A percentile compares a stretch with the other conserved stretches of the same genome.
These are phyloP conservation scores for Boletus bicolor DNA, from an alignment of 768 basidiomycete species.

Conservation along the genomic window DNA sequence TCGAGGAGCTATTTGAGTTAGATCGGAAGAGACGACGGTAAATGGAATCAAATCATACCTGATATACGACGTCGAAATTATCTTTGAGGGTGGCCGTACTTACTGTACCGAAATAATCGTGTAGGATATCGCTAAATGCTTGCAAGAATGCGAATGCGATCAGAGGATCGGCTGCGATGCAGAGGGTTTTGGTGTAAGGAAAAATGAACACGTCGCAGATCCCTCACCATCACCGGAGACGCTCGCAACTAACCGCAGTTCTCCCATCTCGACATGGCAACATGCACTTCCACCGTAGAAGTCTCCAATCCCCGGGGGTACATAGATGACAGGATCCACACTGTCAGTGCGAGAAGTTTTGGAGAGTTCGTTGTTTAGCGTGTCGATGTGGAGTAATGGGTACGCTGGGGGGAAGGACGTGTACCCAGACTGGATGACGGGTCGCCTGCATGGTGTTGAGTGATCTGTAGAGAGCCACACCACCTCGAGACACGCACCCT, in stretches of 20 bases:
- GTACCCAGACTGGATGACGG: slow-evolving; percentile 91
- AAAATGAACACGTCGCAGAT: background rate
- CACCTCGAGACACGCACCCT: slow-evolving; percentile 48
- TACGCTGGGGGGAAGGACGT: slow-evolving; percentile 73
- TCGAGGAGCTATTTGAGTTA: slow-evolving; percentile 66
- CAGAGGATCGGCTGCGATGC: slow-evolving; percentile 71
- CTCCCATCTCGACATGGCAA: slow-evolving; percentile 77
- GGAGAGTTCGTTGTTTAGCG: slow-evolving; percentile 68
- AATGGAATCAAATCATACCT: slow-evolving; percentile 45
- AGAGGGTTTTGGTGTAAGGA: background rate
- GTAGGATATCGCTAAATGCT: slow-evolving; percentile 77
- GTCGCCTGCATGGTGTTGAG: slow-evolving; percentile 42
- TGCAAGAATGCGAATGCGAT: slow-evolving; percentile 88
- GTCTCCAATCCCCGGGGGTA: slow-evolving; percentile 44
- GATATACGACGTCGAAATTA: slow-evolving; percentile 94
- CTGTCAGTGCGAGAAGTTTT: slow-evolving; percentile 51
- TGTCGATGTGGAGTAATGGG: slow-evolving; percentile 82
- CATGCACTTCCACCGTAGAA: slow-evolving; percentile 58
- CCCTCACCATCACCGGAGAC: slow-evolving; percentile 75
- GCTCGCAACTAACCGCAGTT: slow-evolving; percentile 75
- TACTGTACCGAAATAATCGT: slow-evolving; percentile 85
- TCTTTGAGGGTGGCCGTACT: slow-evolving; percentile 79
- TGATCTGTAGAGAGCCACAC: background rate
- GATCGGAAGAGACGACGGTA: background rate
- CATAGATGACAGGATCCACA: slow-evolving; percentile 74